A percentile compares a stretch with the other conserved stretches of the same genome.
These are phyloP conservation scores for Chrysoporthe austroafricana DNA, from an alignment of 2,329 filamentous ascomycete species.

Conservation along the genomic window DNA sequence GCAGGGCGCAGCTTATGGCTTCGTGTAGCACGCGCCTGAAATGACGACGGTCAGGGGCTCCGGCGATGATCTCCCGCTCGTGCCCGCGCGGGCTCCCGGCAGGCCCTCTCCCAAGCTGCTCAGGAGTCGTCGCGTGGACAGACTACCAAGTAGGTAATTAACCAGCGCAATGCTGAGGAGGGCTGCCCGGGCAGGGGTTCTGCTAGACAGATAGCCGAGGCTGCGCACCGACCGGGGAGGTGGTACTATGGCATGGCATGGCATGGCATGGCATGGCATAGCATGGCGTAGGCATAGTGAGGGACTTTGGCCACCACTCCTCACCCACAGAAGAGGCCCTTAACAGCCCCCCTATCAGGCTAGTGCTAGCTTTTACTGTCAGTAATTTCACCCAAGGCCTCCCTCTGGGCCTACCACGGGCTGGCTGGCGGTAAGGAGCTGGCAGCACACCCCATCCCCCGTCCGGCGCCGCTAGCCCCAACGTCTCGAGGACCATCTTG, in stretches of 20 bases:
- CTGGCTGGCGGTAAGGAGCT: too few relatives aligned
- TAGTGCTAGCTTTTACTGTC: background rate
- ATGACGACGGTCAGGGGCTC: slow-evolving; percentile 5
- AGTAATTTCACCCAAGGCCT: background rate
- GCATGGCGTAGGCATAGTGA: background rate
- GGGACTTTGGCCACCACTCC: background rate
- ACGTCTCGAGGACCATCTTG: background rate
- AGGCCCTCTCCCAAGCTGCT: background rate
- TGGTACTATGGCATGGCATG: too few relatives aligned
- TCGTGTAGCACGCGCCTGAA: background rate
- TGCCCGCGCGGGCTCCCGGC: background rate
- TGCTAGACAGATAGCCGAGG: slow-evolving; percentile 7
- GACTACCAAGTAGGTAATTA: background rate
- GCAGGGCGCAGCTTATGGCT: slow-evolving; percentile 10
- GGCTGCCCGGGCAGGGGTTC: background rate
- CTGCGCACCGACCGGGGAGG: background rate
- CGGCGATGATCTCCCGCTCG: slow-evolving; percentile 1
- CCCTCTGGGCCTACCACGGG: background rate
- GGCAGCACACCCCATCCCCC: background rate
- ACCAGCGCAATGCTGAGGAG: background rate
- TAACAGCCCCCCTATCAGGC: background rate
- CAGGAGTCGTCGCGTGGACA: background rate
- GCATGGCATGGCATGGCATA: too few relatives aligned
- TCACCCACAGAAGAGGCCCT: background rate
- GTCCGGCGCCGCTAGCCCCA: background rate